A percentile compares a stretch with the other conserved stretches of the same genome.
These are phyloP conservation scores for Neofusicoccum ribis DNA, from an alignment of 2,329 filamentous ascomycete genomes.

Conservation along the genomic window DNA sequence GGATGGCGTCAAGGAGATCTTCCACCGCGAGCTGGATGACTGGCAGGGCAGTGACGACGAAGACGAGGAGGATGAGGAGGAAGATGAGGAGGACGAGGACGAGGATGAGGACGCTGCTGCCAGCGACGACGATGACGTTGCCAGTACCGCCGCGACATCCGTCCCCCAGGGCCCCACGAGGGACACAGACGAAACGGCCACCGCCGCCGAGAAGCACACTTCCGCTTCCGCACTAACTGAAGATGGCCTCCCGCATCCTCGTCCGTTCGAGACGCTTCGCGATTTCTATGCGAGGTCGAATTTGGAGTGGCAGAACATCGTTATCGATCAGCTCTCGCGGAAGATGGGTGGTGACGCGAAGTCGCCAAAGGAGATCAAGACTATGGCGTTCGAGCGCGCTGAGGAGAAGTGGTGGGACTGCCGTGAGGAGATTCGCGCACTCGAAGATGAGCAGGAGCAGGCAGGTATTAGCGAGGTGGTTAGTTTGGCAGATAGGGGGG, in stretches of 20 bases:
- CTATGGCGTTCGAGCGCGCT: conserved; percentile 83
- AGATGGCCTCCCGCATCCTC: conserved; percentile 72
- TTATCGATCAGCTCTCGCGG: conserved; percentile 73
- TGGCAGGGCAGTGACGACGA: conserved; percentile 64
- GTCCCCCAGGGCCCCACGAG: conserved; percentile 29
- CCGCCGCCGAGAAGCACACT: conserved; percentile 50
- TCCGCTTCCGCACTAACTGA: conserved; percentile 55
- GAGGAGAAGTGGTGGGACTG: conserved; percentile 99
- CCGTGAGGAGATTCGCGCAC: conserved; percentile 83
- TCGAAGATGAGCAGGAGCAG: conserved; percentile 96
- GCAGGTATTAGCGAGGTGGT: conserved; percentile 95
- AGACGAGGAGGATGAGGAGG: conserved; percentile 50
- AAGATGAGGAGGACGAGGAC: conserved; percentile 40
- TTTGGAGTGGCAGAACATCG: conserved; percentile 84
- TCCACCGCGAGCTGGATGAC: conserved; percentile 79
- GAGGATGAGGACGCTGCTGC: conserved; percentile 41
- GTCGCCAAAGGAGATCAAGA: conserved; percentile 86
- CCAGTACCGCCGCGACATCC: conserved; percentile 55
- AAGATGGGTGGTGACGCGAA: conserved; percentile 65
- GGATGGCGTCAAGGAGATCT: conserved; percentile 90
- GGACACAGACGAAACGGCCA: conserved; percentile 21
- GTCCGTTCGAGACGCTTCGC: conserved; percentile 85
- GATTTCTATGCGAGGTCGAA: conserved; percentile 91
- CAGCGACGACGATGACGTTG: conserved; percentile 53
- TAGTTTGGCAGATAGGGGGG: conserved; percentile 71